These are phyloP conservation scores for Aspergillus ochraceus DNA, from an alignment of 2,329 filamentous ascomycete species.

Conservation along the genomic window DNA sequence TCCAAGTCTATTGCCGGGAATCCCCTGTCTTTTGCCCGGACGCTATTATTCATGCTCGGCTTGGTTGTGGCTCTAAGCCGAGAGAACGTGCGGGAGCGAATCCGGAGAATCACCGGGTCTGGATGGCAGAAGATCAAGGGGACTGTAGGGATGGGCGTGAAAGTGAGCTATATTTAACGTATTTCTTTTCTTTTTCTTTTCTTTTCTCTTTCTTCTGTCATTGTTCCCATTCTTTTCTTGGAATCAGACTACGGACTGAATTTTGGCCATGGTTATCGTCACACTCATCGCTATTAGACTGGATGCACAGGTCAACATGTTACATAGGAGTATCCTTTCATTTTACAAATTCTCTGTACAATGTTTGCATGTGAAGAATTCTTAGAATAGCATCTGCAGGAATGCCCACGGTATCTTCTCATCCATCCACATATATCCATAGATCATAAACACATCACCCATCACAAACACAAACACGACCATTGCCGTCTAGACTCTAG, in stretches of 20 bases:
- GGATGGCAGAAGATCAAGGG: conserved; percentile 79
- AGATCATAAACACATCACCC: no score
- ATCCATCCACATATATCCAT: not conserved
- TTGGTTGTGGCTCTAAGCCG: conserved; percentile 75
- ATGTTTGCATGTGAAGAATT: not conserved
- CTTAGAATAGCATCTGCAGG: not conserved
- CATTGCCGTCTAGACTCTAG: not conserved
- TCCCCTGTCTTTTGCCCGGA: conserved; percentile 57
- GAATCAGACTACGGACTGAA: not conserved
- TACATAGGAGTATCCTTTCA: conserved; percentile 5
- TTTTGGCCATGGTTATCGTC: not conserved
- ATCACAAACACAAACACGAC: not conserved
- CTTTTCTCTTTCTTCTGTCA: conserved; percentile 5
- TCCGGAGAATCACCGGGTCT: conserved; percentile 66
- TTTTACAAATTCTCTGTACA: conserved; percentile 3
- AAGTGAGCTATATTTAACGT: conserved; percentile 85
- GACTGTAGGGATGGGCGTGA: conserved; percentile 94
- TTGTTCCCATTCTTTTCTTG: conserved; percentile 7
- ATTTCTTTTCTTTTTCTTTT: conserved; percentile 16
- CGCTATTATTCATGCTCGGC: conserved; percentile 76
- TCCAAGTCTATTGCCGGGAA: conserved; percentile 54
- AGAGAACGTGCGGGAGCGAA: conserved; percentile 70
- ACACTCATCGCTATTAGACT: not conserved
- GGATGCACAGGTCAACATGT: conserved; percentile 3
- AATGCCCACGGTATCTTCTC: no score